Evolutionary conservation across 345 rosid species (phyloP), one percentile per base, ranked within the genome.

Genomic region (Angophora floribunda): DNA sequence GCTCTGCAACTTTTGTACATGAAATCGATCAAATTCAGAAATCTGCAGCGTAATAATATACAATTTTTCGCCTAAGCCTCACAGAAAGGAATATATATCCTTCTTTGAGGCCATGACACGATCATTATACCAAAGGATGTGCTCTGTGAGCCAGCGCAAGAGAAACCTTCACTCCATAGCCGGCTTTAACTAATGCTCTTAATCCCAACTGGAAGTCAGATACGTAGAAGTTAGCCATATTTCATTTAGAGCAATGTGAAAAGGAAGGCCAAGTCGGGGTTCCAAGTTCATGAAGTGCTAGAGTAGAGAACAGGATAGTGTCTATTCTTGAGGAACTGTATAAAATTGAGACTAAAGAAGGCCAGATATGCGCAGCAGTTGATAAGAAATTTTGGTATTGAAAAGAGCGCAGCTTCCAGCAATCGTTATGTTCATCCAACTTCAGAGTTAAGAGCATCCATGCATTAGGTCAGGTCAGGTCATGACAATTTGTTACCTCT

Each of bases 171-270:
- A 99, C 93, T 87, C 99, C 99, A 87, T 94, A 93, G 49, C 99
- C 99, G n/a, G 98, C 98, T 94, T 95, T 97, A 80, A 96, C 99
- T 88, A 95, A 87, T 65, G 99, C 99, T 89, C 99, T 93, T 70
- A 97, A 92, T 84, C 99, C 99, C n/a, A 97, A 94, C 55, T 96
- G n/a, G n/a, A n/a, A n/a, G n/a, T 97, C 99, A 50, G 98, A 97
- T 75, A 97, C 90, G 93, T 36, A 79, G 36, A n/a, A n/a, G n/a
- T n/a, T n/a, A n/a, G n/a, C n/a, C n/a, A n/a, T n/a, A n/a, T n/a
- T n/a, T n/a, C n/a, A n/a, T n/a, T n/a, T n/a, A n/a, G n/a, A 10
- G 12, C 51, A 45, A 85, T 36, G 49, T 70, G 32, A 63, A 52
- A 55, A 4, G 32, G 53, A 47, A 67, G 86, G 41, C 22, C 41